Conservation (phyloP, 83 land plant species). For the Picea abies region DNA sequence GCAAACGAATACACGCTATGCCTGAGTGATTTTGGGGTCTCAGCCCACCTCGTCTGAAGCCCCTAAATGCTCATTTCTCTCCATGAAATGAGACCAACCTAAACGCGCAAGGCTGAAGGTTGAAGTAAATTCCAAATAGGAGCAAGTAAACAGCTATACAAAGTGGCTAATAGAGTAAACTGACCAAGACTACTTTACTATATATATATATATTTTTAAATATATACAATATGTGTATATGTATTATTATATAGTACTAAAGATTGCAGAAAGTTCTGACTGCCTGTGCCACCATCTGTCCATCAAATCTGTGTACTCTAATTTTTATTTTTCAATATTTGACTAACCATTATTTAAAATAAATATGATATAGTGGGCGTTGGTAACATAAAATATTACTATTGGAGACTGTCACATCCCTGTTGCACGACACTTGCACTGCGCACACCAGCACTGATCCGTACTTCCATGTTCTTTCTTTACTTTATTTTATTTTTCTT, state of each 20-base stretch:
- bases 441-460: no score
- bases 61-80: background rate
- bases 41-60: background rate
- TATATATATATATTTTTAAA: constrained; percentile 1
- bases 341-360: background rate
- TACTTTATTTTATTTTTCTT: no score
- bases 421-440: no score
- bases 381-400: no score
- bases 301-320: background rate
- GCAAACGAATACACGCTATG: background rate
- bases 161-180: background rate
- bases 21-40: background rate
- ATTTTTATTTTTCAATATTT: constrained; percentile 1
- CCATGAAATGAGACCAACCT: background rate
- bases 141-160: background rate
- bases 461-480: no score
- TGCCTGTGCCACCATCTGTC: constrained; percentile 11
- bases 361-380: no score
- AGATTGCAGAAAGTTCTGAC: constrained; percentile 14
- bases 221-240: background rate
- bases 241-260: background rate
- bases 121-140: no score
- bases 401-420: no score
- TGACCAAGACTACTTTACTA: background rate
- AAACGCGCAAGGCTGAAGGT: background rate